Percentiles rank a stretch among this genome's conserved stretches.
Conservation (phyloP, 2,329 filamentous ascomycete species). For the Drechslerella dactyloides region DNA sequence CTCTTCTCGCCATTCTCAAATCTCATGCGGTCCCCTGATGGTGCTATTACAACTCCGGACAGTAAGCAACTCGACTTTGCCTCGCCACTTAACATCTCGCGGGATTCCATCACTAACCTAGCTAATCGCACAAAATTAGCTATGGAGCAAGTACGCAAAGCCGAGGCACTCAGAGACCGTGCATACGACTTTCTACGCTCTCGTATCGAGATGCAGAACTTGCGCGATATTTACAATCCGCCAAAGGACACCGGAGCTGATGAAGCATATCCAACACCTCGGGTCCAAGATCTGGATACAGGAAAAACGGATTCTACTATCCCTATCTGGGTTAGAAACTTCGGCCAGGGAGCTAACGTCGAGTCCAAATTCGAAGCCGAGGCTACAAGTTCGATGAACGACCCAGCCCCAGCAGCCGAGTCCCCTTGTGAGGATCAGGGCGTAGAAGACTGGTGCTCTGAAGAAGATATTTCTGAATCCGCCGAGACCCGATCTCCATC, state of each 20-base stretch:
- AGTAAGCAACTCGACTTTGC: conserved; percentile 48
- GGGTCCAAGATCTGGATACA: background rate
- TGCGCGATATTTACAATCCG: conserved; percentile 7
- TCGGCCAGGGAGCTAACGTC: conserved; percentile 11
- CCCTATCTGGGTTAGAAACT: conserved; percentile 41
- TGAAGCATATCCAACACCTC: conserved; percentile 11
- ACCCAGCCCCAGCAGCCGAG: background rate
- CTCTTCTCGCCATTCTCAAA: conserved; percentile 21
- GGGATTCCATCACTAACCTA: conserved; percentile 45
- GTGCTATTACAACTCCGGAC: conserved; percentile 12
- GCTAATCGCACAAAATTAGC: conserved; percentile 50
- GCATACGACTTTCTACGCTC: conserved; percentile 36
- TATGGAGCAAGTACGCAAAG: conserved; percentile 49
- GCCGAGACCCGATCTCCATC: conserved; percentile 31
- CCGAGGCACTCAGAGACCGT: conserved; percentile 44
- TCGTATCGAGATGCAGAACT: conserved; percentile 34
- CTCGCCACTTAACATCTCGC: conserved; percentile 27
- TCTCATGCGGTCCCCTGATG: conserved; percentile 13
- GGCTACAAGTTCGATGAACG: background rate
- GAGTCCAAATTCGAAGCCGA: background rate
- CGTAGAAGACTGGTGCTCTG: background rate
- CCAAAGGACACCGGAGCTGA: conserved; percentile 15
- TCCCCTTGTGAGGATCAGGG: conserved; percentile 28
- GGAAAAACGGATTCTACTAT: conserved; percentile 16
- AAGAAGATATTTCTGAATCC: conserved; percentile 2